Percentiles rank a stretch among this genome's conserved stretches.
Evolutionary conservation across 345 rosid species (phyloP).

Genomic region (Hypericum perforatum): DNA sequence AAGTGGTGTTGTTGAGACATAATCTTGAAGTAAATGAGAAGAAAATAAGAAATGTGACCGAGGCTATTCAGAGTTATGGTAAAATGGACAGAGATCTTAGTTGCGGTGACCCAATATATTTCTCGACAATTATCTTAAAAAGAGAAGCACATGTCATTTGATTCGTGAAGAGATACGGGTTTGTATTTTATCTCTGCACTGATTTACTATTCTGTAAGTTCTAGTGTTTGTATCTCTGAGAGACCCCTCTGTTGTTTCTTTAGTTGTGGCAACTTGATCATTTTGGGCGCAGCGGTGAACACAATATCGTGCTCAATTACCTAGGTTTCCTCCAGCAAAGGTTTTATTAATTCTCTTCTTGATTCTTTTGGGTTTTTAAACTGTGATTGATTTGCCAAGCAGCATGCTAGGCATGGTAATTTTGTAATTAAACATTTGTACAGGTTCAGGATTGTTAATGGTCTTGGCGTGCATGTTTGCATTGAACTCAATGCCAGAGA

Average conservation of each 20-base stretch:
- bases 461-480: too few species aligned
- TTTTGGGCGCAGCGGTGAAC: constrained; percentile 34
- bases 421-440: constrained; percentile 1
- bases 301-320: constrained; percentile 49
- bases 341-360: constrained; percentile 32
- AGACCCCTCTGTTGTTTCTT: constrained; percentile 21
- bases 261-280: constrained; percentile 64
- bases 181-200: constrained; percentile 11
- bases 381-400: constrained; percentile 1
- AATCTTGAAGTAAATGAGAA: constrained; percentile 42
- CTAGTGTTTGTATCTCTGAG: constrained; percentile 11
- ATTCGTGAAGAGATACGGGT: constrained; percentile 62
- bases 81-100: constrained; percentile 39
- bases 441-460: too few species aligned
- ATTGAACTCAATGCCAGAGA: too few species aligned
- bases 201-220: constrained; percentile 11
- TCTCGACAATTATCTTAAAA: constrained; percentile 39
- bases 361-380: constrained; percentile 1
- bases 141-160: constrained; percentile 39
- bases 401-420: background rate
- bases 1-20: constrained; percentile 30
- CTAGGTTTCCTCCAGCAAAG: constrained; percentile 59
- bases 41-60: constrained; percentile 37
- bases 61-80: constrained; percentile 26
- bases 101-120: constrained; percentile 26